phyloP scores from a whole-genome alignment of 129 eudicot species.

The Glebionis coronaria region DNA sequence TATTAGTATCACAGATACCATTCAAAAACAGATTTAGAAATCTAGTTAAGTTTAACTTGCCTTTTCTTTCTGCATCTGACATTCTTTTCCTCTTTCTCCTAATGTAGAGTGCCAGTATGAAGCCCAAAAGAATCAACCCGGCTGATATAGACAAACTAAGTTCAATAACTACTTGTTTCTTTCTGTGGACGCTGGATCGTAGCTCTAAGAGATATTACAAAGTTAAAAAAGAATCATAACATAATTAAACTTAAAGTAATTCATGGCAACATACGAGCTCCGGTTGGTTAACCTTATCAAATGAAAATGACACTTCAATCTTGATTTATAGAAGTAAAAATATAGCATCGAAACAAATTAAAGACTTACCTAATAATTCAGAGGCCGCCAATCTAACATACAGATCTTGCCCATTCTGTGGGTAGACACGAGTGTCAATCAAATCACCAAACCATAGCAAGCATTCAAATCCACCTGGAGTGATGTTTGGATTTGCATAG shows the following conservation, averaged over 20 bases:
- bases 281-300: not conserved
- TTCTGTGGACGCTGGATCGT: conserved; percentile 16
- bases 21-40: not conserved
- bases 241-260: not conserved
- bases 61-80: conserved; percentile 6
- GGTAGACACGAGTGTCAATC: conserved; percentile 19
- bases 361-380: conserved; percentile 20
- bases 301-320: too few species aligned
- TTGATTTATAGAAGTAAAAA: not conserved
- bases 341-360: not conserved
- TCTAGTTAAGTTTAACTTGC: conserved; percentile 11
- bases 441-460: conserved; percentile 35
- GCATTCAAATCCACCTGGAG: conserved; percentile 44
- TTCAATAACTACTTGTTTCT: conserved; percentile 15
- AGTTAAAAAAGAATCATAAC: conserved; percentile 8
- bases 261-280: not conserved
- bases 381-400: conserved; percentile 34
- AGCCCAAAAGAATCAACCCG: conserved; percentile 20
- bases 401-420: too few species aligned
- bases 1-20: not conserved
- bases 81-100: conserved; percentile 26
- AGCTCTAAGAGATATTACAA: not conserved
- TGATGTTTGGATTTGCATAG: conserved; percentile 30
- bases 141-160: conserved; percentile 18
- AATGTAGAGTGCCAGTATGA: conserved; percentile 18